These are phyloP conservation scores for Fusarium redolens DNA, from an alignment of 2,329 filamentous ascomycete species.

Conservation along the genomic window DNA sequence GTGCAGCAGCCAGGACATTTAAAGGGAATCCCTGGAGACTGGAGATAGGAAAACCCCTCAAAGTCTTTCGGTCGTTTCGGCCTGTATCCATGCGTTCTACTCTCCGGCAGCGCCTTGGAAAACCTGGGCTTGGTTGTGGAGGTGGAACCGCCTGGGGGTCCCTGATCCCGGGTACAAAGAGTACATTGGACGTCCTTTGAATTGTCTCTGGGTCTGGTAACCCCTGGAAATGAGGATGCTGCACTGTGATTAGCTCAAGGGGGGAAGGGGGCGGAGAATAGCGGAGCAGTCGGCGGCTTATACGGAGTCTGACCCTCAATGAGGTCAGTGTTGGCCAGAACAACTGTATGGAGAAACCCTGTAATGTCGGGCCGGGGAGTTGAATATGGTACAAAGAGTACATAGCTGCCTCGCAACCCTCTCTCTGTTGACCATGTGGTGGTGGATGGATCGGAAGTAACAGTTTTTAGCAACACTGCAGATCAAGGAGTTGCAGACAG, in stretches of 20 bases:
- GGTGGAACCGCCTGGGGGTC: slow-evolving; percentile 30
- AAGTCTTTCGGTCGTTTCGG: slow-evolving; percentile 39
- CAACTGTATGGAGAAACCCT: slow-evolving; percentile 44
- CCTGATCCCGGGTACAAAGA: slow-evolving; percentile 28
- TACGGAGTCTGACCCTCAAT: slow-evolving; percentile 39
- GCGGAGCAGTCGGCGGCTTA: slow-evolving; percentile 40
- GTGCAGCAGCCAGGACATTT: slow-evolving; percentile 35
- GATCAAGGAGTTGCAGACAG: neutral
- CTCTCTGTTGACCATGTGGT: slow-evolving; percentile 10
- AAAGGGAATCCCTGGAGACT: slow-evolving; percentile 31
- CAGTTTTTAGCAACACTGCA: slow-evolving; percentile 22
- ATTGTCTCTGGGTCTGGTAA: slow-evolving; percentile 15
- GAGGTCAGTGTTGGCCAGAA: slow-evolving; percentile 39
- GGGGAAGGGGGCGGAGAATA: slow-evolving; percentile 22
- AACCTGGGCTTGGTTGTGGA: slow-evolving; percentile 38
- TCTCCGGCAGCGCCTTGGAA: slow-evolving; percentile 38
- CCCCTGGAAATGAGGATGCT: slow-evolving; percentile 1
- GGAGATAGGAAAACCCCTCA: slow-evolving; percentile 46
- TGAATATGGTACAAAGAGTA: slow-evolving; percentile 17
- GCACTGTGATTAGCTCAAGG: slow-evolving; percentile 13
- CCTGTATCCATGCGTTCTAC: slow-evolving; percentile 32
- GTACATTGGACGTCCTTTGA: slow-evolving; percentile 22
- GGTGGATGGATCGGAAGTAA: slow-evolving; percentile 27
- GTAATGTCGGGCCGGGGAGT: slow-evolving; percentile 26
- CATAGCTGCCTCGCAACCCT: slow-evolving; percentile 11